Evolutionary conservation across 2,329 filamentous ascomycete species (phyloP), one percentile per base, ranked within the genome.

Genomic region (Biscogniauxia mediterranea): DNA sequence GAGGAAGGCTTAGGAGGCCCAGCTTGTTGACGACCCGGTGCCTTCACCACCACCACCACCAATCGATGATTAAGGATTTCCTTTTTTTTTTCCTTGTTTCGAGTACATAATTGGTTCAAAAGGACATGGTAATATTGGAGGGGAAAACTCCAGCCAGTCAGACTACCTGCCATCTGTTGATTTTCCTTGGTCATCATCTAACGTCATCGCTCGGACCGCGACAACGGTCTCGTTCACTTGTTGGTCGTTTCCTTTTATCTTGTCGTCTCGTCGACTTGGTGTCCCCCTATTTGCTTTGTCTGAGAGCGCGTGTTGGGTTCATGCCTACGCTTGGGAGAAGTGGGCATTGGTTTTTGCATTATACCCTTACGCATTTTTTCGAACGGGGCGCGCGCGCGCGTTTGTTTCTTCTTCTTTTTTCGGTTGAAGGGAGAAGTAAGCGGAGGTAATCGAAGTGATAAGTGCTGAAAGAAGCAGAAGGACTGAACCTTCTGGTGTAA

Each of bases 1-100:
- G 70, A 82, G 78, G 73, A 74, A 72, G 68, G 57, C 63, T 15
- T 78, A 75, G 70, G 62, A 68, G 28, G 58, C 60, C 52, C 61
- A 59, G n/a, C 59, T 67, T 62, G 61, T 55, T 13, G 19, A 32
- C 28, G 28, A 32, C 28, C 55, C 61, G 57, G 63, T 54, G 58
- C 58, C 52, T 54, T 50, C 23, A 23, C 23, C 23, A 23, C 23
- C 5, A 23, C 58, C 42, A 55, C 50, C 32, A 46, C 11, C 38
- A 46, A 46, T 8, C 17, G 17, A 11, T 17, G 54, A n/a, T 50
- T 28, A 20, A 54, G 53, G 2, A 55, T 54, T 57, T 42, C 20
- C 54, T 25, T 57, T 59, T 25, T 57, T 59, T 56, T 57, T 11
- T 52, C 19, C 19, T 23, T 26, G 5, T 19, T 52, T 23, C 20